phyloP scores from a whole-genome alignment of 805 yeast genomes.

The Starmerella bacillaris region DNA sequence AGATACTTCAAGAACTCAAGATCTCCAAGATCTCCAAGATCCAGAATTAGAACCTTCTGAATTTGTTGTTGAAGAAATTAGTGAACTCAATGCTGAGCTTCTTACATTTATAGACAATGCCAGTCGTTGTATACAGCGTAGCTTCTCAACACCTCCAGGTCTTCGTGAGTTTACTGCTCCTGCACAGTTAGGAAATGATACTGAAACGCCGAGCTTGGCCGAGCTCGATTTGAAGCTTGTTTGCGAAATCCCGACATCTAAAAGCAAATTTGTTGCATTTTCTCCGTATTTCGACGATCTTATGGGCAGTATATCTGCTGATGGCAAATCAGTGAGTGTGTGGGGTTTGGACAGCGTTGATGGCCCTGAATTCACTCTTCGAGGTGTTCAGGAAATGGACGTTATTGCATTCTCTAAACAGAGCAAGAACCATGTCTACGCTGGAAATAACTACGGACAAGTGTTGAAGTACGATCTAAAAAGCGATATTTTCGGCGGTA shows the following conservation, averaged over 20 bases:
- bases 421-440: conserved; percentile 20
- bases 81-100: conserved; percentile 4
- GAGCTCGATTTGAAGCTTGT: conserved; percentile 1
- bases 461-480: conserved; percentile 77
- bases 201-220: conserved; percentile 20
- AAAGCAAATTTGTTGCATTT: conserved; percentile 23
- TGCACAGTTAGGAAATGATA: conserved; percentile 12
- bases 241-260: neutral
- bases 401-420: conserved; percentile 27
- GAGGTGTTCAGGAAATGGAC: conserved; percentile 24
- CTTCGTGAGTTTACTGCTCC: neutral
- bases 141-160: conserved; percentile 3
- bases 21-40: too few species aligned
- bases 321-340: conserved; percentile 14
- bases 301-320: conserved; percentile 14
- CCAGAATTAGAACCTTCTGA: too few species aligned
- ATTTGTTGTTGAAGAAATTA: neutral
- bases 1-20: too few species aligned
- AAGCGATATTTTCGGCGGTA: conserved; percentile 25
- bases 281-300: conserved; percentile 24
- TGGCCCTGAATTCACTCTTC: conserved; percentile 28
- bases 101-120: conserved; percentile 18
- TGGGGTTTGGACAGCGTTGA: conserved; percentile 24
- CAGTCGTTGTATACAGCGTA: conserved; percentile 21
- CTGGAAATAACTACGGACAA: conserved; percentile 76